Percentiles rank a stretch among this genome's conserved stretches.
Conservation (phyloP, 2,329 filamentous ascomycete species). For the Lasiodiplodia sp. region DNA sequence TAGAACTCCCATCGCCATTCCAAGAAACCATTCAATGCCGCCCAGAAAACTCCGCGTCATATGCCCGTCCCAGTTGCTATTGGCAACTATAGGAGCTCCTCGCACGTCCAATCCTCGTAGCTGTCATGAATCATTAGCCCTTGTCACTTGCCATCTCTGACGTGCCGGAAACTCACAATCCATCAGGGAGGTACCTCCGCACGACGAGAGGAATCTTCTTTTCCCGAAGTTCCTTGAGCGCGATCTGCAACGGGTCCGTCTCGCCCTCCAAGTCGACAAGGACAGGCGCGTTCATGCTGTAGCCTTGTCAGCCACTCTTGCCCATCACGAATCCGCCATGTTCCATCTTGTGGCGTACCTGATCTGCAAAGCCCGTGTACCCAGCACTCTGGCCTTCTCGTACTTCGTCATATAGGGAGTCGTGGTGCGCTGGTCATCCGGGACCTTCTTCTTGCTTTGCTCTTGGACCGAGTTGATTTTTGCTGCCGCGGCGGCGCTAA, state of each 20-base stretch:
- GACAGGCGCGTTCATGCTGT: conserved; percentile 95
- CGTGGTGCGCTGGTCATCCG: conserved; percentile 85
- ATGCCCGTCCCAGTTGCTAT: conserved; percentile 26
- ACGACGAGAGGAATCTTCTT: conserved; percentile 99
- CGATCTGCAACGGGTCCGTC: conserved; percentile 96
- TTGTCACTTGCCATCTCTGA: not conserved
- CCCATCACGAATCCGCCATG: not conserved
- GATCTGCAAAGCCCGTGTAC: conserved; percentile 93
- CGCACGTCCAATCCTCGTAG: conserved; percentile 99
- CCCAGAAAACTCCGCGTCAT: conserved; percentile 29
- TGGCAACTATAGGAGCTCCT: conserved; percentile 73
- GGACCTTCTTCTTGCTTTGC: conserved; percentile 82
- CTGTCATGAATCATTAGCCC: conserved; percentile 52
- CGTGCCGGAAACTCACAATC: conserved; percentile 72
- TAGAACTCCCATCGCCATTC: conserved; percentile 43
- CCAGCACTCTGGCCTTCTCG: conserved; percentile 90
- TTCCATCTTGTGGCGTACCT: conserved; percentile 66
- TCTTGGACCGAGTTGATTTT: conserved; percentile 63
- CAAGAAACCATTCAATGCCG: conserved; percentile 39
- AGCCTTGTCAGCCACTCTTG: conserved; percentile 8
- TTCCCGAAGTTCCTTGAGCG: conserved; percentile 94
- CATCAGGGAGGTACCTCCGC: conserved; percentile 93
- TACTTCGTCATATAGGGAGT: conserved; percentile 99
- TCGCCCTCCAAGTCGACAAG: conserved; percentile 96
- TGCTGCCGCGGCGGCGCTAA: conserved; percentile 50